Percentiles rank a stretch among this genome's conserved stretches.
Evolutionary conservation across 306 rosid species (phyloP).

Genomic region (Quercus ilex): DNA sequence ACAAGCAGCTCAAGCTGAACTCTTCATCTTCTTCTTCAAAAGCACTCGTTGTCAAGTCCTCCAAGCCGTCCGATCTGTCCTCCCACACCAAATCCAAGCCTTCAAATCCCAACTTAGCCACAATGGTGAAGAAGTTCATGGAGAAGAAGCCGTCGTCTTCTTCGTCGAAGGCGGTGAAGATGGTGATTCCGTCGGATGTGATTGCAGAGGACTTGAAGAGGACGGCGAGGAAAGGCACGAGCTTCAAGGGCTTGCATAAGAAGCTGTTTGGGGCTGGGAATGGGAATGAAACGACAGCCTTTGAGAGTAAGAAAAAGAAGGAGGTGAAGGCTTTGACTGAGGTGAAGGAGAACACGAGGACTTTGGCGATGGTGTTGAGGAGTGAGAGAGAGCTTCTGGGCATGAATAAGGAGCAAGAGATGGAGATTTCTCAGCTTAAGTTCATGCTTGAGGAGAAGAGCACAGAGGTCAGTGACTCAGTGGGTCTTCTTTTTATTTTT

Average conservation of each 20-base stretch:
- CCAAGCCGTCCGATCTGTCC: slow-evolving; percentile 43
- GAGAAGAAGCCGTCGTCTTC: slow-evolving; percentile 41
- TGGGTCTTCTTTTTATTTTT: background rate
- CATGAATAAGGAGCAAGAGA: slow-evolving; percentile 63
- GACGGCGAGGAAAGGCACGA: slow-evolving; percentile 53
- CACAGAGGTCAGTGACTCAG: slow-evolving; percentile 51
- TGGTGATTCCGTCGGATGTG: slow-evolving; percentile 64
- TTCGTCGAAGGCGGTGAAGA: slow-evolving; percentile 30
- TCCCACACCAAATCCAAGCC: slow-evolving; percentile 25
- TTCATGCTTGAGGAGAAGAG: slow-evolving; percentile 58
- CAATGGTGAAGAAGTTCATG: slow-evolving; percentile 74
- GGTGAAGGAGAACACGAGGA: slow-evolving; percentile 84
- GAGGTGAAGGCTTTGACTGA: slow-evolving; percentile 89
- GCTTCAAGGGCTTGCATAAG: slow-evolving; percentile 57
- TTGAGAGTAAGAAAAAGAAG: slow-evolving; percentile 36
- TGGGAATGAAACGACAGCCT: slow-evolving; percentile 28
- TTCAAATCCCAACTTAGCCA: slow-evolving; percentile 56
- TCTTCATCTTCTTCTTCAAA: slow-evolving; percentile 37
- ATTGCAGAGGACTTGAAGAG: slow-evolving; percentile 67
- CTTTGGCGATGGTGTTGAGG: slow-evolving; percentile 84
- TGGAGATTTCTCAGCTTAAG: slow-evolving; percentile 57
- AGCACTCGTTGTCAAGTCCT: slow-evolving; percentile 53
- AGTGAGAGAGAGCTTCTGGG: slow-evolving; percentile 91
- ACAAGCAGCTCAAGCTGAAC: too few relatives aligned
- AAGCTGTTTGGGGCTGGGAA: slow-evolving; percentile 67